Evolutionary conservation across 495 filamentous ascomycete species (phyloP).

Genomic region (Penicillium lagena): DNA sequence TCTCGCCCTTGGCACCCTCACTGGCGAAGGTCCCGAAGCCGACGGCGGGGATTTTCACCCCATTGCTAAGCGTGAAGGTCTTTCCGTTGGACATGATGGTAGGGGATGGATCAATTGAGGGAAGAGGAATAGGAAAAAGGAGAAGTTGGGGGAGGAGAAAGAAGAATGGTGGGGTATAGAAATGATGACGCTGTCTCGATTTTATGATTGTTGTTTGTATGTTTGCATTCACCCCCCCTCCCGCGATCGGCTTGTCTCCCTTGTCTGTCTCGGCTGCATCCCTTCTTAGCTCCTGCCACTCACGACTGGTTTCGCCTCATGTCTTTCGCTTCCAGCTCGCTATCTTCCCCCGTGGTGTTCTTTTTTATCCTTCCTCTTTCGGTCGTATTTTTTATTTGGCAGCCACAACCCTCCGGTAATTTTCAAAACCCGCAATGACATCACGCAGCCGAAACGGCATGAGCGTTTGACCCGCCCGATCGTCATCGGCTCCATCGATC

Average conservation of each 20-base stretch:
- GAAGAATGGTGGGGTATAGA: slow-evolving; percentile 1
- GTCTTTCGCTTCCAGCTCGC: no score
- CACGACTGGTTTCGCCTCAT: no score
- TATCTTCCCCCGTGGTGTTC: not conserved
- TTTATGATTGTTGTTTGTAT: no score
- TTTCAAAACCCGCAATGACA: slow-evolving; percentile 25
- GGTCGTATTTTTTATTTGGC: no score
- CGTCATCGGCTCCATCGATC: slow-evolving; percentile 39
- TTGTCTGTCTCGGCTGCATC: no score
- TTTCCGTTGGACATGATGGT: slow-evolving; percentile 40
- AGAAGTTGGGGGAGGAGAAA: slow-evolving; percentile 3
- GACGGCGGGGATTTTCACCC: slow-evolving; percentile 68
- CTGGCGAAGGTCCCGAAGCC: slow-evolving; percentile 77
- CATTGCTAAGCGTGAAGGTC: slow-evolving; percentile 70
- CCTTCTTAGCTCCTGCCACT: no score
- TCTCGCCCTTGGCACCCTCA: slow-evolving; percentile 58
- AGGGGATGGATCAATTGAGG: slow-evolving; percentile 6
- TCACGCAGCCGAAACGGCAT: slow-evolving; percentile 23
- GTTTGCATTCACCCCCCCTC: no score
- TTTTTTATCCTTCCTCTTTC: not conserved
- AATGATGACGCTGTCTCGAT: not conserved
- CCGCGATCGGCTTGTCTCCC: no score
- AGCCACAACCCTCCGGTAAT: slow-evolving; percentile 1
- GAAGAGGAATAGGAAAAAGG: slow-evolving; percentile 1
- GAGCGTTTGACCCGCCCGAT: slow-evolving; percentile 31